Conservation (phyloP, 148 eudicot genomes). For the Rhododendron henanense region DNA sequence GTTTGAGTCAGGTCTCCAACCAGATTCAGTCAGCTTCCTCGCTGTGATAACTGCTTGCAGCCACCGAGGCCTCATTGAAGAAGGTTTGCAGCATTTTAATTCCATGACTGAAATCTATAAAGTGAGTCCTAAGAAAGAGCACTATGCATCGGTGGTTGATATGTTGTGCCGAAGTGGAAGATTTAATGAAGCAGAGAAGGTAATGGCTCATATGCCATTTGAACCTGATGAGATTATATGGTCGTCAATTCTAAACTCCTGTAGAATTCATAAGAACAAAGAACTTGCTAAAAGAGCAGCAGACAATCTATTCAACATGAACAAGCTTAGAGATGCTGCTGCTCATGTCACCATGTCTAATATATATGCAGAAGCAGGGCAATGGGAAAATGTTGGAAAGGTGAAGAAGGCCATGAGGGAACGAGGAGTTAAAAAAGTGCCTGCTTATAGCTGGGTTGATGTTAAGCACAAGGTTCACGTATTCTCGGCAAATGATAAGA, state of each 20-base stretch:
- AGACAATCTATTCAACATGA: conserved; percentile 51
- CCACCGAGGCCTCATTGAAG: conserved; percentile 67
- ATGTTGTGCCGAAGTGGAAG: conserved; percentile 59
- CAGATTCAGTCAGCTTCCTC: conserved; percentile 69
- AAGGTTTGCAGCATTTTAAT: conserved; percentile 48
- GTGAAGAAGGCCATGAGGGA: conserved; percentile 67
- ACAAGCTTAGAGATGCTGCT: conserved; percentile 49
- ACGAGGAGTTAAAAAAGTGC: conserved; percentile 59
- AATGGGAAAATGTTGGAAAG: conserved; percentile 64
- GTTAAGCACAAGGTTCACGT: conserved; percentile 45
- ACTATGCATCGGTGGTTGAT: conserved; percentile 64
- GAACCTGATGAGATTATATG: conserved; percentile 66
- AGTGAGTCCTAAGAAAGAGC: conserved; percentile 53
- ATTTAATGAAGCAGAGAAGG: conserved; percentile 52
- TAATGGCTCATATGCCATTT: conserved; percentile 61
- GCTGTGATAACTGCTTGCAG: conserved; percentile 68
- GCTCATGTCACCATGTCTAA: conserved; percentile 72
- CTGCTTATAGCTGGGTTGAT: conserved; percentile 82
- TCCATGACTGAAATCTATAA: conserved; percentile 41
- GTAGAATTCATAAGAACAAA: conserved; percentile 66
- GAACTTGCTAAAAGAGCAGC: conserved; percentile 62
- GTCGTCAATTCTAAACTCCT: conserved; percentile 67
- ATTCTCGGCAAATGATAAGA: conserved; percentile 62
- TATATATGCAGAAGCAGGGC: conserved; percentile 65
- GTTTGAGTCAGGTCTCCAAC: conserved; percentile 49